Evolutionary conservation across 2,329 filamentous ascomycete species (phyloP).

Genomic region (Apiospora pterosperma): DNA sequence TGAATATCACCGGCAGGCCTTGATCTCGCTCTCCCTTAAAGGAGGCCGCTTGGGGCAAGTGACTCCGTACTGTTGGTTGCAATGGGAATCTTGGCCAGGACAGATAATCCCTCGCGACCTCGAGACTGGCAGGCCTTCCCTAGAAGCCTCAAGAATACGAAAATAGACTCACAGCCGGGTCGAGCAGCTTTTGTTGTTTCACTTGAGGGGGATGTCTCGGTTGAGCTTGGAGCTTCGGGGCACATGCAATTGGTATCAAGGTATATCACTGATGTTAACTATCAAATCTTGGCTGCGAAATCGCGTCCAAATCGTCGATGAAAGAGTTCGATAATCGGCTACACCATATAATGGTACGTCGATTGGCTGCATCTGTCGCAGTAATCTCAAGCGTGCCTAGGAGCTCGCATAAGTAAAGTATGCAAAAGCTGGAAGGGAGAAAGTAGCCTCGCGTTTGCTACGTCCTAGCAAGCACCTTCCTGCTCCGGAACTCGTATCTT

Average conservation of each 20-base stretch:
- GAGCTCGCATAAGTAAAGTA: no score
- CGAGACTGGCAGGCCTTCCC: not conserved
- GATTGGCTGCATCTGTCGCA: not conserved
- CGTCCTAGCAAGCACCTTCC: not conserved
- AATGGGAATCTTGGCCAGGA: not conserved
- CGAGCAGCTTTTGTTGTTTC: not conserved
- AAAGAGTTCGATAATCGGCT: not conserved
- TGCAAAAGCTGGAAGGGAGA: no score
- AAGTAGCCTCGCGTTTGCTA: not conserved
- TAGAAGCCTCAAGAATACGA: not conserved
- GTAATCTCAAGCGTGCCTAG: not conserved
- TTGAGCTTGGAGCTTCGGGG: not conserved
- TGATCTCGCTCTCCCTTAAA: not conserved
- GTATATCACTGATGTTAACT: not conserved
- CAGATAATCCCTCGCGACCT: not conserved
- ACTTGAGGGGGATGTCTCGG: not conserved
- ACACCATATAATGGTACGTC: not conserved
- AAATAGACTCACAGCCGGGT: not conserved
- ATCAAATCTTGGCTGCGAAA: not conserved
- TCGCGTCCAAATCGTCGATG: not conserved
- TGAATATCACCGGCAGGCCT: not conserved
- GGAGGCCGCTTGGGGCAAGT: not conserved
- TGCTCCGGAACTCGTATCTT: not conserved
- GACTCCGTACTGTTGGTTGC: not conserved
- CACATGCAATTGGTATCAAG: not conserved